Evolutionary conservation across 768 basidiomycete species (phyloP), one percentile per base, ranked within the genome.

Genomic region (Termitomyces sp.): DNA sequence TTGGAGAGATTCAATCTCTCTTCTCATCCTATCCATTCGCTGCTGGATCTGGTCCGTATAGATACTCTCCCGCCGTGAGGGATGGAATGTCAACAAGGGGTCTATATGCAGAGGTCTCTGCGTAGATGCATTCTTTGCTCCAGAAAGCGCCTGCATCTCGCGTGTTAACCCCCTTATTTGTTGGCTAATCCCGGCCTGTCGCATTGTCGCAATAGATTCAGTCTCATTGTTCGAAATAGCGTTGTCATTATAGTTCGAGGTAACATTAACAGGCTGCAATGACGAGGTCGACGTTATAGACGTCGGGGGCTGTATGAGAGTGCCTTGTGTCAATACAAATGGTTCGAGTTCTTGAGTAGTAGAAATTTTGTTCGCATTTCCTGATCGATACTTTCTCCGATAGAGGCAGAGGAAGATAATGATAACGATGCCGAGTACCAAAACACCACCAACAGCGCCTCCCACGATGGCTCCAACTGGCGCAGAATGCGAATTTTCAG

Each of bases 21-120:
- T 44, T 9, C 53, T 56, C 62, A 63, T 62, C 14, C 37, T 27
- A 9, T 53, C 50, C 47, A 65, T 57, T 36, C 58, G 56, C 49
- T 56, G 37, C 37, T 51, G 57, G 43, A 63, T 26, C 5, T 45
- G 50, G 10, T 22, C 27, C 36, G 51, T 26, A 27, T 53, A 39
- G 26, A 22, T 26, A 26, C 46, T 50, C 27, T 58, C 51, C 7
- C 50, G 50, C 3, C 42, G 39, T 9, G 27, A 16, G 18, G 58
- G 55, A 24, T 16, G 34, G 13, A 22, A 43, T 20, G 59, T 43
- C 20, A 30, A 44, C 12, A 37, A 50, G 33, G 36, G 34, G n/a
- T 18, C 18, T 27, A 40, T 2, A 20, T 13, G 26, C 43, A 32
- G 8, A 43, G 30, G 46, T 42, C 54, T 34, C 9, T 48, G 16